phyloP scores from a whole-genome alignment of 257 asterid genomes.

The Gentiana straminea region DNA sequence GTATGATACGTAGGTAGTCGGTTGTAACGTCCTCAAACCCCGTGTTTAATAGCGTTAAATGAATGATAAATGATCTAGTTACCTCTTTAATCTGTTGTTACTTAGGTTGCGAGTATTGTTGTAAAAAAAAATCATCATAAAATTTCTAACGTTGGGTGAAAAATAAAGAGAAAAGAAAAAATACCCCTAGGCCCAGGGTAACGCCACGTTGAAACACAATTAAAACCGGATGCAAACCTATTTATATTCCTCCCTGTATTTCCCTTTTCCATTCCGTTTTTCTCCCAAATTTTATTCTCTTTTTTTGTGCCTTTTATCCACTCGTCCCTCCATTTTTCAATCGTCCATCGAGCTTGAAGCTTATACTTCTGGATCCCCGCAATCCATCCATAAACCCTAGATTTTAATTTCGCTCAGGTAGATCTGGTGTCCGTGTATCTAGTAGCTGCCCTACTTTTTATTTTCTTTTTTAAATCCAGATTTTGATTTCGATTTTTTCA shows the following conservation, averaged over 20 bases:
- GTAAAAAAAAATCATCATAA: no score
- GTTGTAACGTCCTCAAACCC: no score
- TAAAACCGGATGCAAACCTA: slow-evolving; percentile 45
- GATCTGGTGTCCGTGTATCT: not conserved
- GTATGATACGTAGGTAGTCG: no score
- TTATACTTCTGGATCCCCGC: slow-evolving; percentile 12
- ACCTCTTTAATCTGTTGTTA: no score
- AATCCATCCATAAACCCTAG: slow-evolving; percentile 14
- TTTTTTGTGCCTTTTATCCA: not conserved
- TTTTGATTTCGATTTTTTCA: not conserved
- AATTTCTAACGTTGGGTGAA: not conserved
- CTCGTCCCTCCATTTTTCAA: slow-evolving; percentile 1
- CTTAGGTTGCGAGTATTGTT: no score
- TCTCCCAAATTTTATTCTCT: slow-evolving; percentile 8
- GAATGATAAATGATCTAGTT: no score
- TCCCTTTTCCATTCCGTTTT: slow-evolving; percentile 24
- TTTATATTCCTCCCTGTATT: slow-evolving; percentile 34
- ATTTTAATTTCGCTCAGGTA: not conserved
- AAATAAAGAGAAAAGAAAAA: not conserved
- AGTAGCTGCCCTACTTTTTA: not conserved
- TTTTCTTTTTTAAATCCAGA: not conserved
- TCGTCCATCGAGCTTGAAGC: slow-evolving; percentile 1
- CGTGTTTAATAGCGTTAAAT: no score
- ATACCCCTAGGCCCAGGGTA: not conserved
- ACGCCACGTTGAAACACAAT: slow-evolving; percentile 23